These are phyloP conservation scores for Ophiostoma tasmaniense DNA, from an alignment of 2,329 filamentous ascomycete genomes.

Conservation along the genomic window DNA sequence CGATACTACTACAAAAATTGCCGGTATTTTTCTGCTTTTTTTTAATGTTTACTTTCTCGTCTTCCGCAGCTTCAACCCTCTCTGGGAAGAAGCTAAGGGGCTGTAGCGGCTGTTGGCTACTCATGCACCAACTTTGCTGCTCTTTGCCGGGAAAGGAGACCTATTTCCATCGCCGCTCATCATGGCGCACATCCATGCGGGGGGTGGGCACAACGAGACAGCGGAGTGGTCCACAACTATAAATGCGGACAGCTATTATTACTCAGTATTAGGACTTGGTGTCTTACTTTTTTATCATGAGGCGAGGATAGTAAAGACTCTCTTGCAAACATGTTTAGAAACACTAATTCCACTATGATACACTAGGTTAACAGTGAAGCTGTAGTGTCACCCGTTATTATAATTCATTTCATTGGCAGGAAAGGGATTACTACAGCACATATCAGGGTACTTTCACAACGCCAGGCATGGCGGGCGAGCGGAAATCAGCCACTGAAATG, in stretches of 20 bases:
- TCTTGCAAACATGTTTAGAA: too few species aligned
- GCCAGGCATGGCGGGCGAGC: background rate
- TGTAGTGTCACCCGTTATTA: background rate
- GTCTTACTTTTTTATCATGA: too few species aligned
- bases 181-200: background rate
- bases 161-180: background rate
- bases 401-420: background rate
- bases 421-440: background rate
- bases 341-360: too few species aligned
- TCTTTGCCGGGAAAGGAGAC: background rate
- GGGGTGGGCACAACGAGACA: background rate
- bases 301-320: too few species aligned
- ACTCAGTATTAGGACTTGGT: too few species aligned
- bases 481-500: background rate
- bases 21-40: background rate
- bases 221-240: background rate
- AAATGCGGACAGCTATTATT: background rate
- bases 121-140: background rate
- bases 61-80: background rate
- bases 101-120: background rate
- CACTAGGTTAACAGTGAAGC: too few species aligned
- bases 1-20: background rate
- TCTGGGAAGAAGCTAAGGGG: background rate
- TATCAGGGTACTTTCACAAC: background rate
- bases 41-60: background rate